Evolutionary conservation across 805 yeast species (phyloP), one percentile per base, ranked within the genome.

Genomic region (Candida sakaeoensis): DNA sequence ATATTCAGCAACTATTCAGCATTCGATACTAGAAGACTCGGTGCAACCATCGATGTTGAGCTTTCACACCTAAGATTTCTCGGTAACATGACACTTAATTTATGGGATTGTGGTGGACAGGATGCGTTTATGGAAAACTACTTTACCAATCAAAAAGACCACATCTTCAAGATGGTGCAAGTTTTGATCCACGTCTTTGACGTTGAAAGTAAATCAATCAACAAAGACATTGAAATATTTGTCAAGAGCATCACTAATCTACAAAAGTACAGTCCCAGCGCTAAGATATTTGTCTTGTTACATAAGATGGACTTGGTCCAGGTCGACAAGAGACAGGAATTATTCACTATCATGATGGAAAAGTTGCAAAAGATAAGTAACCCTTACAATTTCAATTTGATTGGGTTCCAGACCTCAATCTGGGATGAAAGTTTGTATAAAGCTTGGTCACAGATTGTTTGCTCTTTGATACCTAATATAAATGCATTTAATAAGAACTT

Each of bases 101-200:
- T 93, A 16, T 90, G 98, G 98, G 99, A 93, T 61, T 93, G 99
- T 64, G 99, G 98, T 53, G 96, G 96, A 3, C 99, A 93, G 58
- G 97, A 93, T 60, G 88, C 85, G 2, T 93, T 90, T 50, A 90
- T 93, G 87, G 97, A 91, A 55, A 89, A 87, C 60, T 93, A 93
- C 58, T 81, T 87, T 54, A 78, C 90, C 3, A 82, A 86, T 40
- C 95, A 88, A 47, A 80, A 87, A 44, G 96, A 85, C 57, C 96
- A 90, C 55, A 89, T 91, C 33, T 91, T 91, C 68, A 85, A 88
- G 54, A 87, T 88, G 84, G 96, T 90, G 16, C 97, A 93, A 55
- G 97, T 95, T 9, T 72, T 93, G 26, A 91, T 93, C 44, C 95
- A 90, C 61, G 98, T 93, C 12, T 93, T 93, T 60, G 99, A 93